Percentiles rank a stretch among this genome's conserved stretches.
Conservation (phyloP, 805 yeast genomes). For the Brettanomyces custersianus region DNA sequence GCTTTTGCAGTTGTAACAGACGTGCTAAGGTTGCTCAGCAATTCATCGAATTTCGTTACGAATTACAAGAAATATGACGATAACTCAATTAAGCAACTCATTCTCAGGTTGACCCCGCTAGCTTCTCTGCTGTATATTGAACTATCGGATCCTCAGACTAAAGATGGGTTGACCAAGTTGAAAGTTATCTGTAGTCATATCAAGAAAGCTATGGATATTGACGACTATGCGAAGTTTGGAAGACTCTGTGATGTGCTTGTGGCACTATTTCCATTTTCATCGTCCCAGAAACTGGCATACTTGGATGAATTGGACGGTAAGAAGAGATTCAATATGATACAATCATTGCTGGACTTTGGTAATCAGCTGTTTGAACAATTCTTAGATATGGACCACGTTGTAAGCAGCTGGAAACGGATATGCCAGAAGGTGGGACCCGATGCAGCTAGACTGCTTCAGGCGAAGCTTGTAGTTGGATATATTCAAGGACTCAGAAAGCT, state of each 20-base stretch:
- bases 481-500: conserved; percentile 17
- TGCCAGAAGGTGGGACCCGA: conserved; percentile 14
- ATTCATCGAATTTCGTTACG: conserved; percentile 1
- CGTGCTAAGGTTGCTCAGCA: not conserved
- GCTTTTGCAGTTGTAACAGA: not conserved
- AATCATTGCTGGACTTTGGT: conserved; percentile 15
- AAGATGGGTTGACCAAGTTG: conserved; percentile 15
- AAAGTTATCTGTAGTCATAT: conserved; percentile 8
- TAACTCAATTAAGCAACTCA: conserved; percentile 17
- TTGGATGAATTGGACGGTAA: conserved; percentile 8
- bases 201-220: too few species aligned
- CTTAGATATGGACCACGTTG: conserved; percentile 16
- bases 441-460: conserved; percentile 16
- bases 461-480: conserved; percentile 22
- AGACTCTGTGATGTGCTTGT: conserved; percentile 18
- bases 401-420: conserved; percentile 22
- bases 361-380: conserved; percentile 18
- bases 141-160: conserved; percentile 30
- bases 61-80: too few species aligned
- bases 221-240: too few species aligned
- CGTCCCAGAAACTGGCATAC: conserved; percentile 12
- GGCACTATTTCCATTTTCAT: conserved; percentile 25
- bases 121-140: conserved; percentile 51
- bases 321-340: conserved; percentile 8
- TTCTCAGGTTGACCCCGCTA: conserved; percentile 49